phyloP scores from a whole-genome alignment of 139 green algal species.

The Chlamydomonas incerta region DNA sequence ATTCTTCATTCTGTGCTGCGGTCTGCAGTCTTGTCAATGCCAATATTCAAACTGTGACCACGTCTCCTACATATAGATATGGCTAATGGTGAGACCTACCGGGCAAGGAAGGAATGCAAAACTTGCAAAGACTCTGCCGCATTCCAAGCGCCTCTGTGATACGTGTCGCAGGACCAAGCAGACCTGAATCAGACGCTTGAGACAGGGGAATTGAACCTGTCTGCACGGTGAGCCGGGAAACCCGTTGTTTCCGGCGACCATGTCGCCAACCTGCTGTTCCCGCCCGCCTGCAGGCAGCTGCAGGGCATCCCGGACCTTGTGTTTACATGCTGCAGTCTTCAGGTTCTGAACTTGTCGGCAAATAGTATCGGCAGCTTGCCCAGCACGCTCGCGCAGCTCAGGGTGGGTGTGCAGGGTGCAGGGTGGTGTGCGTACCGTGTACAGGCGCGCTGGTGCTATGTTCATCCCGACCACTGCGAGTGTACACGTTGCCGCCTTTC shows the following conservation, averaged over 20 bases:
- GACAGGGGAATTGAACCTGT: slow-evolving; percentile 1
- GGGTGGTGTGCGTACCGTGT: no score
- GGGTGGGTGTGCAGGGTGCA: neutral
- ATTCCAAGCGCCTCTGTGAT: no score
- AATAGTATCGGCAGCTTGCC: slow-evolving; percentile 3
- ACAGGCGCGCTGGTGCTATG: no score
- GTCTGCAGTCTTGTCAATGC: neutral
- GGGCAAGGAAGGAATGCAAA: no score
- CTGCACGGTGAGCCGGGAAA: no score
- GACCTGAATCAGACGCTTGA: neutral
- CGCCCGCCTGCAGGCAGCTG: slow-evolving; percentile 8
- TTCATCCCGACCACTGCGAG: no score
- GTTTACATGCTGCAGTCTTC: neutral
- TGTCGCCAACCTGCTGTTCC: no score
- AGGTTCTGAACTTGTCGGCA: slow-evolving; percentile 4
- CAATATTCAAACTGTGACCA: no score
- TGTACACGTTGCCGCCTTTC: no score
- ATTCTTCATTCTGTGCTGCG: no score
- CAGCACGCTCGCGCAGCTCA: neutral
- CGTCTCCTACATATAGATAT: neutral
- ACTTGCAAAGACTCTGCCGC: no score
- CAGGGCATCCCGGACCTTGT: neutral
- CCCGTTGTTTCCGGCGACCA: no score
- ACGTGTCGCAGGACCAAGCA: neutral
- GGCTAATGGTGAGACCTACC: neutral